A percentile compares a stretch with the other conserved stretches of the same genome.
phyloP scores from a whole-genome alignment of 1,284 basidiomycete genomes.

The Ganoderma meredithae region DNA sequence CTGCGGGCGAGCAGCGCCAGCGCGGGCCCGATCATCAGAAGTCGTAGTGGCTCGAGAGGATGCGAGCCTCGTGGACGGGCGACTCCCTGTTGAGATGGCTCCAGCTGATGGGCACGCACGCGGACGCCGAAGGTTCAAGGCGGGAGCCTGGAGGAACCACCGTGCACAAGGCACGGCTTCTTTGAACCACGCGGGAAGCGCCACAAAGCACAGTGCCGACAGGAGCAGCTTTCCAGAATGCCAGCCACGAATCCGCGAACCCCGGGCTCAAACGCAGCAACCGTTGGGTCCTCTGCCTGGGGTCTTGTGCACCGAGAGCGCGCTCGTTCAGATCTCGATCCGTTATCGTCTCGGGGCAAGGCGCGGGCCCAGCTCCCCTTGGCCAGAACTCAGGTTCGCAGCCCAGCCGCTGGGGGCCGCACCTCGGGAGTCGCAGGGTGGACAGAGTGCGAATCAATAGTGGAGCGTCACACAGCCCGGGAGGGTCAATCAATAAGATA shows the following conservation, averaged over 20 bases:
- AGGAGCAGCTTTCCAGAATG: background rate
- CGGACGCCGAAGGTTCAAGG: background rate
- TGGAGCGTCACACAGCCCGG: background rate
- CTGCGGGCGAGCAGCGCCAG: slow-evolving; percentile 16
- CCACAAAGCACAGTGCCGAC: slow-evolving; percentile 26
- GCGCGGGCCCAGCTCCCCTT: slow-evolving; percentile 5
- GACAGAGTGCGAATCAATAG: slow-evolving; percentile 3
- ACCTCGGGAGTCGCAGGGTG: slow-evolving; percentile 7
- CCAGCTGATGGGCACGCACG: slow-evolving; percentile 1
- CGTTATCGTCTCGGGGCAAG: background rate
- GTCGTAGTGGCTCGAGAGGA: slow-evolving; percentile 19
- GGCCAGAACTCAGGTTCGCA: background rate
- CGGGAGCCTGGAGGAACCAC: background rate
- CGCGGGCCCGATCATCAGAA: slow-evolving; percentile 14
- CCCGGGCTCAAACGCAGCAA: background rate
- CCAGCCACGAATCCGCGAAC: background rate
- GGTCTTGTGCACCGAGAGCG: background rate
- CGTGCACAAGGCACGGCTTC: slow-evolving; percentile 14
- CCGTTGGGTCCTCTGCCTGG: background rate
- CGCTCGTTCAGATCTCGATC: slow-evolving; percentile 24
- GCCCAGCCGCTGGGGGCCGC: slow-evolving; percentile 3
- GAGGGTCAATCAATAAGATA: slow-evolving; percentile 13
- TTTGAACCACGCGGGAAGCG: slow-evolving; percentile 16
- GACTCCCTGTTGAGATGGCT: slow-evolving; percentile 21
- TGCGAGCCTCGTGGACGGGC: slow-evolving; percentile 30